phyloP scores from a whole-genome alignment of 768 basidiomycete genomes.

The Leccinum olivaceopallidum region DNA sequence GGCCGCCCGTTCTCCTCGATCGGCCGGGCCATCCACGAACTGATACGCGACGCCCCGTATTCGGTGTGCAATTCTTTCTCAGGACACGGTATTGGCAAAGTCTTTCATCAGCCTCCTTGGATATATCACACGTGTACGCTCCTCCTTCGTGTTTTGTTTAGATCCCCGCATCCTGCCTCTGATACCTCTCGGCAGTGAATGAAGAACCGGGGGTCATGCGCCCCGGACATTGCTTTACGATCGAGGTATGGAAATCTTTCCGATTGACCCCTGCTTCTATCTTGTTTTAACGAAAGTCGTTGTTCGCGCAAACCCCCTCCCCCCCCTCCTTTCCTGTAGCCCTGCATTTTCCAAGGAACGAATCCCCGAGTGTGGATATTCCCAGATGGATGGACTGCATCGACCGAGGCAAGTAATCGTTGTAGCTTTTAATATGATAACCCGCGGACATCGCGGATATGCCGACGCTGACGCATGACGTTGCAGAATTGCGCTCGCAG shows the following conservation, averaged over 20 bases:
- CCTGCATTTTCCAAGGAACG: constrained; percentile 73
- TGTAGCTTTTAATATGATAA: too few relatives aligned
- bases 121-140: constrained; percentile 73
- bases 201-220: constrained; percentile 80
- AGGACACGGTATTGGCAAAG: constrained; percentile 85
- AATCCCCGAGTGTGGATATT: constrained; percentile 73
- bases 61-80: constrained; percentile 72
- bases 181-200: constrained; percentile 53
- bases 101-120: constrained; percentile 83
- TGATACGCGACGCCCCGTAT: constrained; percentile 42
- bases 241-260: constrained; percentile 57
- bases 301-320: too few relatives aligned
- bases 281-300: too few relatives aligned
- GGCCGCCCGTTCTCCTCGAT: constrained; percentile 69
- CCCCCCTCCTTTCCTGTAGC: constrained; percentile 40
- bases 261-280: too few relatives aligned
- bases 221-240: constrained; percentile 90
- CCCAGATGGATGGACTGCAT: too few relatives aligned
- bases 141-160: background rate
- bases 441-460: too few relatives aligned
- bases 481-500: too few relatives aligned
- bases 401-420: too few relatives aligned
- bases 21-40: constrained; percentile 64
- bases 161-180: background rate
- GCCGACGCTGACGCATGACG: too few relatives aligned